Evolutionary conservation across 2,329 filamentous ascomycete genomes (phyloP), one percentile per base, ranked within the genome.

Genomic region (Lecanicillium sp.): DNA sequence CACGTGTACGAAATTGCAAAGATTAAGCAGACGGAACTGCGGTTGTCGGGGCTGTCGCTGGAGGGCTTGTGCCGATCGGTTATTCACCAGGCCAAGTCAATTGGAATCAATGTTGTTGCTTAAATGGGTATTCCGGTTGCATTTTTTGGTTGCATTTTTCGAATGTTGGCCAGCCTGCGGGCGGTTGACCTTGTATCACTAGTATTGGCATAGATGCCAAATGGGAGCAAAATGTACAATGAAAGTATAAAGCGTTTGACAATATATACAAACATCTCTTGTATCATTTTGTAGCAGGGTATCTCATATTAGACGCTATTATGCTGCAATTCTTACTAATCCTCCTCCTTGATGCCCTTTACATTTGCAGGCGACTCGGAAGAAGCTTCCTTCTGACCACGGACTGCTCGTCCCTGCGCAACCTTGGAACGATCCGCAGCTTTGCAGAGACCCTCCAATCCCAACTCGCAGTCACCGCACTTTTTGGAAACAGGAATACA

Each of bases 1-100:
- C 92, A 98, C 65, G 70, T 98, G 16, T 96, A 88, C 65, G 90
- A 96, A 67, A 96, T 98, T 62, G 92, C 92, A 48, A 89, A 86
- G 71, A 94, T 98, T 56, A 98, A 98, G 74, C 83, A 86, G 49
- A 68, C 73, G 38, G 85, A 92, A 63, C 65, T 80, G 45, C 73
- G 85, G 42, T 62, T 90, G 45, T 86, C 83, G 3, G 85, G 83
- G 2, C 57, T 86, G 51, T 72, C 75, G 34, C 61, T 89, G 38
- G 71, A 87, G 57, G 80, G 81, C 1, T 55, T 90, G 19, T 87
- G 83, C 64, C 80, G 74, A 62, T 77, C 79, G 39, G 69, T 90
- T 44, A 85, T 90, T 49, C 80, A 69, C 48, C 81, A 85, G 61
- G 80, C 81, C 42, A 85, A 79, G 64, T 83, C 81, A 15, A 79